These are phyloP conservation scores for Puccinellia tenuiflora DNA, from an alignment of 176 grass and related monocot genomes.

Conservation along the genomic window DNA sequence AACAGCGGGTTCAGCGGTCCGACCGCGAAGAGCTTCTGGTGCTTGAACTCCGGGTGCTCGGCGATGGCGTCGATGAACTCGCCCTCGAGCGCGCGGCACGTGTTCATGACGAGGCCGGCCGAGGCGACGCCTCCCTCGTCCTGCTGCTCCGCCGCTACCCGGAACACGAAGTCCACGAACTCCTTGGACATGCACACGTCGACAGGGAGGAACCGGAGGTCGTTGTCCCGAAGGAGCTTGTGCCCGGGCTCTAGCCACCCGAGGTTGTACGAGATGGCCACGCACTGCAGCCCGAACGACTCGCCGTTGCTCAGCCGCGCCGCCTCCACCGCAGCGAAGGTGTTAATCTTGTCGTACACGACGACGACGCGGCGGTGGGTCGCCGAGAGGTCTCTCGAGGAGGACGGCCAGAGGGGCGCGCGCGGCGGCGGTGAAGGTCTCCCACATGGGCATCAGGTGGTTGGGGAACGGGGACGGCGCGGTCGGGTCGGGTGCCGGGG, in stretches of 20 bases:
- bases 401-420: constrained; percentile 18
- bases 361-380: constrained; percentile 29
- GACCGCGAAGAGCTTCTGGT: constrained; percentile 37
- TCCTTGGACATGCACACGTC: not conserved
- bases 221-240: constrained; percentile 3
- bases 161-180: not conserved
- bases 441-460: constrained; percentile 43
- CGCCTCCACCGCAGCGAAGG: constrained; percentile 21
- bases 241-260: not conserved
- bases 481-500: constrained; percentile 23
- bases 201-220: not conserved
- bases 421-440: not conserved
- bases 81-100: constrained; percentile 7
- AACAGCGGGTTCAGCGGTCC: constrained; percentile 34
- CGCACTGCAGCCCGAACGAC: constrained; percentile 35
- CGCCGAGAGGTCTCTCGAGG: constrained; percentile 7
- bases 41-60: not conserved
- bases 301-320: constrained; percentile 41
- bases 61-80: constrained; percentile 31
- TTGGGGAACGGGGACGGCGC: constrained; percentile 27
- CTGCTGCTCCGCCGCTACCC: not conserved
- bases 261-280: constrained; percentile 23
- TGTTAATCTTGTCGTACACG: constrained; percentile 31
- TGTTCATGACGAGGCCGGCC: constrained; percentile 6
- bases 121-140: not conserved